These are phyloP conservation scores for Ambrosia artemisiifolia DNA, from an alignment of 129 eudicot genomes.

Conservation along the genomic window DNA sequence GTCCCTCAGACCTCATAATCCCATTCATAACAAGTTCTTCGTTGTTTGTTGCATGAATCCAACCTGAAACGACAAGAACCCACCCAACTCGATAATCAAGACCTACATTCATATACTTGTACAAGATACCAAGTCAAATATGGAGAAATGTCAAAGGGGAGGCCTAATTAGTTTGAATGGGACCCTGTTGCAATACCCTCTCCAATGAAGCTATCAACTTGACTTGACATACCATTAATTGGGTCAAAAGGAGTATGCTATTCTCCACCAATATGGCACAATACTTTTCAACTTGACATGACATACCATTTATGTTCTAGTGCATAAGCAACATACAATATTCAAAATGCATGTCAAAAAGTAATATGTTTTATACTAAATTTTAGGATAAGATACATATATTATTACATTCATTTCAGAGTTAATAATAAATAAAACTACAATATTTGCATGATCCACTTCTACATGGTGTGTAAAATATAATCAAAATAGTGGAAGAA, in stretches of 20 bases:
- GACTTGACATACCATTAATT: conserved; percentile 16
- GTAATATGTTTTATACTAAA: too few relatives aligned
- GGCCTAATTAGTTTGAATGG: not conserved
- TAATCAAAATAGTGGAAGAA: too few relatives aligned
- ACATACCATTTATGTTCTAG: not conserved
- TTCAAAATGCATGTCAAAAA: not conserved
- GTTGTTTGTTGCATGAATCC: not conserved
- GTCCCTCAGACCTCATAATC: not conserved
- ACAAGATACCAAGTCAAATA: not conserved
- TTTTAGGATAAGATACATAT: not conserved
- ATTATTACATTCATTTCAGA: too few relatives aligned
- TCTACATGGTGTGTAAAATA: too few relatives aligned
- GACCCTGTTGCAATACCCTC: conserved; percentile 22
- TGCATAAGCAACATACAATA: not conserved
- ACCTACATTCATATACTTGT: not conserved
- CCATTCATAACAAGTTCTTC: too few relatives aligned
- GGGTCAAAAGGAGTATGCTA: conserved; percentile 27
- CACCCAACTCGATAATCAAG: not conserved
- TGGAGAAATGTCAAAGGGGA: not conserved
- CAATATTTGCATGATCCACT: too few relatives aligned
- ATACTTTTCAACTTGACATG: not conserved
- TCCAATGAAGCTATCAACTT: conserved; percentile 29
- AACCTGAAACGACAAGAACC: not conserved
- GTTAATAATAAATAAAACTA: too few relatives aligned
- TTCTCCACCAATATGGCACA: conserved; percentile 19